These are phyloP conservation scores for Styphnolobium japonicum DNA, from an alignment of 306 rosid species.

Conservation along the genomic window DNA sequence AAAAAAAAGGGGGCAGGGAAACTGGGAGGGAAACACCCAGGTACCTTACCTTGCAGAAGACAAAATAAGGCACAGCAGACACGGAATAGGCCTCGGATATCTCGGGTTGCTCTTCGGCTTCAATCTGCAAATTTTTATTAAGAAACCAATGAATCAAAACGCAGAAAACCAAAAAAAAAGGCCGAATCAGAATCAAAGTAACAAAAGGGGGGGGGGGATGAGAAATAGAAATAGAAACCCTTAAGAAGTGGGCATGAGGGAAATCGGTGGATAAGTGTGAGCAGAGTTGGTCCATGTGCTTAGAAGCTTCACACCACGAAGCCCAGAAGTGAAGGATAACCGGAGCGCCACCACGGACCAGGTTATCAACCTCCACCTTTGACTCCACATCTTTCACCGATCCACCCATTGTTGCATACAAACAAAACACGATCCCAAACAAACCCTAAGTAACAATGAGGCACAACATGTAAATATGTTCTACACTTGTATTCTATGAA, in stretches of 20 bases:
- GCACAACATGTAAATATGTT: no score
- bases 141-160: not conserved
- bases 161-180: not conserved
- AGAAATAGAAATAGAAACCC: slow-evolving; percentile 56
- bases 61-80: slow-evolving; percentile 88
- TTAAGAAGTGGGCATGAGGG: slow-evolving; percentile 68
- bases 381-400: slow-evolving; percentile 72
- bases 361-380: slow-evolving; percentile 59
- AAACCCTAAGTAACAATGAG: no score
- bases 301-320: slow-evolving; percentile 94
- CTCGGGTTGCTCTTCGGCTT: slow-evolving; percentile 93
- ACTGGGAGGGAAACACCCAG: not conserved
- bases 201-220: no score
- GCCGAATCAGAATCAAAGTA: not conserved
- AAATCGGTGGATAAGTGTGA: slow-evolving; percentile 80
- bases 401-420: slow-evolving; percentile 60
- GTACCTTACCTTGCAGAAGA: slow-evolving; percentile 63
- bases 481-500: no score
- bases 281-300: slow-evolving; percentile 91
- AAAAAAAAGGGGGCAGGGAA: not conserved
- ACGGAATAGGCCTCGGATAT: slow-evolving; percentile 85
- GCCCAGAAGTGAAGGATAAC: slow-evolving; percentile 91
- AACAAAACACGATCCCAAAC: not conserved
- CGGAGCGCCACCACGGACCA: slow-evolving; percentile 57
- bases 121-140: slow-evolving; percentile 50